Evolutionary conservation across 305 asterid species (phyloP), one percentile per base, ranked within the genome.

Genomic region (Galium porrigens): DNA sequence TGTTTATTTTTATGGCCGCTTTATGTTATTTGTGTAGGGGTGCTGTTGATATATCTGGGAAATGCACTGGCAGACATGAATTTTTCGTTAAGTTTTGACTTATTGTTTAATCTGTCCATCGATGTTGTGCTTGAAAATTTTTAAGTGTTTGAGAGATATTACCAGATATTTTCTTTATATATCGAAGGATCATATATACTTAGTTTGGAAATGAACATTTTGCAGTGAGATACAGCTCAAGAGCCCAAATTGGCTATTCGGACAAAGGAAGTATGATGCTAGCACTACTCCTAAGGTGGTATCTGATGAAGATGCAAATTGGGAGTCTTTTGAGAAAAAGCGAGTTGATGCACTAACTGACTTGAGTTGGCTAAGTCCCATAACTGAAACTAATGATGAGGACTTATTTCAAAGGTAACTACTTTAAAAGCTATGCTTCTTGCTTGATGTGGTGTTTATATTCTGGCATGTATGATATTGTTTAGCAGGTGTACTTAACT

Each of bases 231-330:
- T 92, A 83, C 99, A 92, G 75, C 95, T 92, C 51, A 92, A 79
- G 83, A 92, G 96, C 82, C 99, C 99, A 1, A 92, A 92, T 69
- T 92, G 99, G 97, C 94, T 92, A 66, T 92, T 92, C 59, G 99
- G 97, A 58, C 96, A 91, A 76, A 89, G 85, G 79, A 92, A 92
- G 76, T 82, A 83, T 52, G 94, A 82, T 59, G 74, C 71, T 72
- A 82, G 70, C 75, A 68, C 91, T 64, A 73, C 80, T 34, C 71
- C 81, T 33, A 91, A 86, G 76, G 42, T 68, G 70, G 75, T 80
- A 64, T 65, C 89, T n/a, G 64, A 66, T 67, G 87, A 81, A 65
- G 71, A 69, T 69, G 78, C 81, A 48, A 78, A 78, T 57, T 84
- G 80, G 72, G 83, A 64, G 68, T 76, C 82, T 65, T 69, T 53